A percentile compares a stretch with the other conserved stretches of the same genome.
phyloP scores from a whole-genome alignment of 169 alveolate species.

The Plasmodium blacklocki region DNA sequence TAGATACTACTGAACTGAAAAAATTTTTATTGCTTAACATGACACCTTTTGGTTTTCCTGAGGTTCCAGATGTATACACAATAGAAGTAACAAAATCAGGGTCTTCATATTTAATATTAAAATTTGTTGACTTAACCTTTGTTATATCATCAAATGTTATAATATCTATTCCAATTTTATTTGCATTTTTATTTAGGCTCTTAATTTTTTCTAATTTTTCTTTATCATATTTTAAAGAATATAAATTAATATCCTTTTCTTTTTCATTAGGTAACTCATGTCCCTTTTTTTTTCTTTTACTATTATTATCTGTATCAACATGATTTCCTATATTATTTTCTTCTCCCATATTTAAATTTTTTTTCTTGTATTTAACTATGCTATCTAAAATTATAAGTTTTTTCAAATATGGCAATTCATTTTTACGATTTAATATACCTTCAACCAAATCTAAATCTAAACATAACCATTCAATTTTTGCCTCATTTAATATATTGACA shows the following conservation, averaged over 20 bases:
- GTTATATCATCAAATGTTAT: not conserved
- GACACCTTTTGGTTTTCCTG: constrained; percentile 98
- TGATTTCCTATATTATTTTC: not conserved
- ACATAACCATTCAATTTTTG: constrained; percentile 59
- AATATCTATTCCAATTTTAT: not conserved
- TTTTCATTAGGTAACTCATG: not conserved
- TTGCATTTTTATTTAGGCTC: not conserved
- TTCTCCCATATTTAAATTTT: too few species aligned
- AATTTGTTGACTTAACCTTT: not conserved
- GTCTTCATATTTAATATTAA: not conserved
- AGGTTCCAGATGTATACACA: constrained; percentile 98
- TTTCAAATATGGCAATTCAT: constrained; percentile 26
- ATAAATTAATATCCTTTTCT: too few species aligned
- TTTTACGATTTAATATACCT: not conserved
- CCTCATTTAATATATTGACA: constrained; percentile 22
- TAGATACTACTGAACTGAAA: constrained; percentile 6
- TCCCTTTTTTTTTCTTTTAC: not conserved
- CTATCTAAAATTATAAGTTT: constrained; percentile 40
- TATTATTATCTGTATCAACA: not conserved
- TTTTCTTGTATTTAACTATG: not conserved
- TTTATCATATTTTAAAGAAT: not conserved
- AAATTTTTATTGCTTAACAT: constrained; percentile 89
- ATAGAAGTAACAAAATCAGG: constrained; percentile 90
- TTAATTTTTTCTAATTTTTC: not conserved
- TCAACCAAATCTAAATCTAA: constrained; percentile 24